Percentiles rank a stretch among this genome's conserved stretches.
Evolutionary conservation across 305 asterid species (phyloP).

Genomic region (Fraxinus nigra): DNA sequence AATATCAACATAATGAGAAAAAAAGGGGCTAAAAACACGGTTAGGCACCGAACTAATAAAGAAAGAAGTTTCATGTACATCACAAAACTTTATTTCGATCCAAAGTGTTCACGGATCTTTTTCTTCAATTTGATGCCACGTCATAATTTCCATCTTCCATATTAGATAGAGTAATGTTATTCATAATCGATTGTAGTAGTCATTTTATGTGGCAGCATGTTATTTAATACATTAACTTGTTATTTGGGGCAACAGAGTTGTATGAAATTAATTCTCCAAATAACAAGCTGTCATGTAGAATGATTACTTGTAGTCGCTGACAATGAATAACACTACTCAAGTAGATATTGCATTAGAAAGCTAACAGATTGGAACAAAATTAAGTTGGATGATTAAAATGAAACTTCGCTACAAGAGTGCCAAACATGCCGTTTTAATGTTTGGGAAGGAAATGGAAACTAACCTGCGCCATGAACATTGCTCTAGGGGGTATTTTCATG

Average conservation of each 20-base stretch:
- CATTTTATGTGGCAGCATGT: no score
- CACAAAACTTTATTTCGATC: not conserved
- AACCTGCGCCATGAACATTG: conserved; percentile 99
- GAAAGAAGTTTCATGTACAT: not conserved
- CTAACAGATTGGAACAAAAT: not conserved
- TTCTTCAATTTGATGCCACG: not conserved
- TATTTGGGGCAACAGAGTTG: no score
- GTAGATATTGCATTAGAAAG: not conserved
- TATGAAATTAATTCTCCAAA: no score
- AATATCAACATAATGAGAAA: not conserved
- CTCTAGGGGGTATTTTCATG: conserved; percentile 91
- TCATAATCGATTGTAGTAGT: no score
- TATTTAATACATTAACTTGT: no score
- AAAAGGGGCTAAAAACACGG: not conserved
- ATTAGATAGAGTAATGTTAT: not conserved
- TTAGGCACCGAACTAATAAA: not conserved
- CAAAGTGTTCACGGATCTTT: not conserved
- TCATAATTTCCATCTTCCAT: not conserved
- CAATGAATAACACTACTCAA: no score
- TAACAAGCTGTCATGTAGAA: no score
- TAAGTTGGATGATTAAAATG: not conserved
- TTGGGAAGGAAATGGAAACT: conserved; percentile 8
- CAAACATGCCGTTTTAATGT: not conserved
- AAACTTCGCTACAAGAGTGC: not conserved
- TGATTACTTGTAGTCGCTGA: no score